A percentile compares a stretch with the other conserved stretches of the same genome.
Conservation (phyloP, 2,329 filamentous ascomycete genomes). For the Fusarium stilboides region DNA sequence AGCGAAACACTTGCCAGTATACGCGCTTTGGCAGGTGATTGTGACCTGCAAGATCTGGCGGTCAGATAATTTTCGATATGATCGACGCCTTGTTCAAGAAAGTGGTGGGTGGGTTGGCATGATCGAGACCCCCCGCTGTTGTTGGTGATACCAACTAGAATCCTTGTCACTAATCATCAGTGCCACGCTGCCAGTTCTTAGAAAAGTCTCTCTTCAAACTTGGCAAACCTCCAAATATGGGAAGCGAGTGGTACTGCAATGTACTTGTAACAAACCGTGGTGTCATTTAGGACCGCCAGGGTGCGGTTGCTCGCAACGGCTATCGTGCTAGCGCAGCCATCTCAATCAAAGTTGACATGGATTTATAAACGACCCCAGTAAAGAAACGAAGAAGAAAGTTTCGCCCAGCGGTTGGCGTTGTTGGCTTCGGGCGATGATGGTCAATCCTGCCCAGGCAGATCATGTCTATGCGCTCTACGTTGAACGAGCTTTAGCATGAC, state of each 20-base stretch:
- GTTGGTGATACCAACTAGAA: slow-evolving; percentile 41
- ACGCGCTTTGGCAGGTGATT: slow-evolving; percentile 35
- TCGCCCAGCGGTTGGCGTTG: slow-evolving; percentile 3
- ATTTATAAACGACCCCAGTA: slow-evolving; percentile 9
- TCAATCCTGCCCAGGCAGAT: slow-evolving; percentile 12
- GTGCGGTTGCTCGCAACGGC: slow-evolving; percentile 19
- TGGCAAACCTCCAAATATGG: slow-evolving; percentile 24
- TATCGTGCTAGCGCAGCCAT: slow-evolving; percentile 20
- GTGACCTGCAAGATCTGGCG: slow-evolving; percentile 33
- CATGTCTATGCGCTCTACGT: slow-evolving; percentile 6
- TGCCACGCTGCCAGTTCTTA: slow-evolving; percentile 32
- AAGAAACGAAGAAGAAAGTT: slow-evolving; percentile 9
- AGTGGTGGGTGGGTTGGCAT: slow-evolving; percentile 38
- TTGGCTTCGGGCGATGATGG: neutral
- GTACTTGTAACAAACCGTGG: slow-evolving; percentile 32
- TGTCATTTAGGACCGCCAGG: slow-evolving; percentile 37
- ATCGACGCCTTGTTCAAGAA: slow-evolving; percentile 34
- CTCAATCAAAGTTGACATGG: slow-evolving; percentile 11
- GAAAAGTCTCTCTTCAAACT: slow-evolving; percentile 39
- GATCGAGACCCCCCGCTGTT: slow-evolving; percentile 37
- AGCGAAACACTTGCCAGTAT: slow-evolving; percentile 22
- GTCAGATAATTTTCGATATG: slow-evolving; percentile 29
- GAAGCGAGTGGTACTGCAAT: slow-evolving; percentile 31
- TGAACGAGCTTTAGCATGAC: slow-evolving; percentile 12
- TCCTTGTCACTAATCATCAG: slow-evolving; percentile 29